These are phyloP conservation scores for Anethum foeniculum DNA, from an alignment of 140 eudicot species.

Conservation along the genomic window DNA sequence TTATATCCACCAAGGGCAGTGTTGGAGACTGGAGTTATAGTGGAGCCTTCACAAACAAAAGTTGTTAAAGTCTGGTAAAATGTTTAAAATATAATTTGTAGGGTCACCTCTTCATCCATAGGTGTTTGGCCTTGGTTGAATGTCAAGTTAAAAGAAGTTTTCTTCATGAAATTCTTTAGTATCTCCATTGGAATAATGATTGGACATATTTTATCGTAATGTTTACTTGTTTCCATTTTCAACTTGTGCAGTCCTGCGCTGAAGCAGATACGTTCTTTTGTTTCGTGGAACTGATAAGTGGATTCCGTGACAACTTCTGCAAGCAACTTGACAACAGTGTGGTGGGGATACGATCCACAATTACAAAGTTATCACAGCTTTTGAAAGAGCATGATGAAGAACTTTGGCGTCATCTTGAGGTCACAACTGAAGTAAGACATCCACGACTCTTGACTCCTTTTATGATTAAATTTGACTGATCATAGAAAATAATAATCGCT, in stretches of 20 bases:
- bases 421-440: conserved; percentile 67
- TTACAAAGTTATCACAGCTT: conserved; percentile 70
- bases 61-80: background rate
- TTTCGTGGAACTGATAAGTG: conserved; percentile 86
- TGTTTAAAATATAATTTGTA: background rate
- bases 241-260: conserved; percentile 57
- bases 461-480: background rate
- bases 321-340: conserved; percentile 97
- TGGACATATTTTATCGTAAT: background rate
- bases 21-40: background rate
- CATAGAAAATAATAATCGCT: background rate
- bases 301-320: conserved; percentile 73
- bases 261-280: conserved; percentile 98
- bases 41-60: background rate
- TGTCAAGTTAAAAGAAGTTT: background rate
- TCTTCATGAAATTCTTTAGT: background rate
- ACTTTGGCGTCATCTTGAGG: conserved; percentile 96
- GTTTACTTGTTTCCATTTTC: background rate
- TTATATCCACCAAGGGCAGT: background rate
- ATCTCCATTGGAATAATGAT: background rate
- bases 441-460: background rate
- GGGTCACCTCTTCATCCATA: no score
- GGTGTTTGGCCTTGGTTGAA: background rate
- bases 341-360: conserved; percentile 89
- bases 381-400: conserved; percentile 95